Conservation (phyloP, 208 protist species). For the Wallacemonas sp. region DNA sequence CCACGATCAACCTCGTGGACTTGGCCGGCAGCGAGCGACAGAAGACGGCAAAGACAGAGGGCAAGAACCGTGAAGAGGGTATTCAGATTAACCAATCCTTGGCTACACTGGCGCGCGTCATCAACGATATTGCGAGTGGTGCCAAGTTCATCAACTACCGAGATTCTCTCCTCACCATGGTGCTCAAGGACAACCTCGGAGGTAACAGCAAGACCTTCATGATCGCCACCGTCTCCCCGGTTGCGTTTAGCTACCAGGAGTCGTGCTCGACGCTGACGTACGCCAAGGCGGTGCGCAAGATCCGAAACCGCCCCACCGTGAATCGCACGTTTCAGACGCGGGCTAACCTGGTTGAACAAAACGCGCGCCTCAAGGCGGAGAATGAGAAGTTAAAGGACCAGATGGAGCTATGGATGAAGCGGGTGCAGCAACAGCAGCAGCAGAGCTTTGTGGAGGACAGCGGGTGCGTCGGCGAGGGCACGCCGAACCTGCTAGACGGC, state of each 20-base stretch:
- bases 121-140: constrained; percentile 74
- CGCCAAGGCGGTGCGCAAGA: constrained; percentile 65
- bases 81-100: constrained; percentile 90
- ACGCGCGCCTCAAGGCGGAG: constrained; percentile 54
- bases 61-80: constrained; percentile 77
- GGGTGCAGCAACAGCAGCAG: background rate
- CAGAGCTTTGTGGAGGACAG: background rate
- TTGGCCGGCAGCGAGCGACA: constrained; percentile 92
- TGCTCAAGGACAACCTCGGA: constrained; percentile 87
- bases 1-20: constrained; percentile 92
- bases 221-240: constrained; percentile 89
- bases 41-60: constrained; percentile 69
- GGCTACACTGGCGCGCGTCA: constrained; percentile 83
- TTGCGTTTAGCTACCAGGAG: constrained; percentile 69
- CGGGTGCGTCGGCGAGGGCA: background rate
- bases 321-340: constrained; percentile 91
- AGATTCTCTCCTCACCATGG: constrained; percentile 92
- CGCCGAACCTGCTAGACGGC: background rate
- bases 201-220: constrained; percentile 94
- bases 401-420: constrained; percentile 50
- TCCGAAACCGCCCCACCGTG: constrained; percentile 89
- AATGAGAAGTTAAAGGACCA: constrained; percentile 65
- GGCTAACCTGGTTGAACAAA: constrained; percentile 72
- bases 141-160: constrained; percentile 91
- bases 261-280: constrained; percentile 72